phyloP scores from a whole-genome alignment of 768 basidiomycete genomes.

The Mrakia blollopis region DNA sequence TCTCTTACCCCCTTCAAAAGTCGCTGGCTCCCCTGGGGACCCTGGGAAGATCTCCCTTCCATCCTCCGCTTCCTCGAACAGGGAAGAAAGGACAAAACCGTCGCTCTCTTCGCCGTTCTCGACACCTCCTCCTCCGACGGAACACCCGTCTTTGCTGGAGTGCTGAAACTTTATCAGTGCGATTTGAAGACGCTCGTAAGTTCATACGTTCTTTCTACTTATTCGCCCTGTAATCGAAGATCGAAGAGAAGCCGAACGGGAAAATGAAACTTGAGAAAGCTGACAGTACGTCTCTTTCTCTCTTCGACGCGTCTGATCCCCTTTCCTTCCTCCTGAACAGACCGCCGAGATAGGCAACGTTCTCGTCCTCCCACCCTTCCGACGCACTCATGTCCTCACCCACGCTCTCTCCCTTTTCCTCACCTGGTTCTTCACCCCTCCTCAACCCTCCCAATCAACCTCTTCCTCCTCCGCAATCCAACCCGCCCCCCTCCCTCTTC shows the following conservation, averaged over 20 bases:
- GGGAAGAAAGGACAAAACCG: neutral
- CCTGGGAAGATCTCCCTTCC: neutral
- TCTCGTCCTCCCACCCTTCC: constrained; percentile 2
- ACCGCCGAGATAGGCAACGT: constrained; percentile 12
- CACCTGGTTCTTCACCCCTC: constrained; percentile 5
- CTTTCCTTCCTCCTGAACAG: neutral
- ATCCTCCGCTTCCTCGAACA: neutral
- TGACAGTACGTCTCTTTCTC: neutral
- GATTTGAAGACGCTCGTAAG: neutral
- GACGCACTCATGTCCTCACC: constrained; percentile 16
- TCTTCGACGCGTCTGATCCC: neutral
- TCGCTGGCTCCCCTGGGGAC: constrained; percentile 6
- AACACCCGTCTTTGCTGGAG: constrained; percentile 2
- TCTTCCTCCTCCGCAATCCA: no score
- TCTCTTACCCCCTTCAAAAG: neutral
- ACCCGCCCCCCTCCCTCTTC: neutral
- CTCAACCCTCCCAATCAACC: no score
- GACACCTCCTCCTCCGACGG: neutral
- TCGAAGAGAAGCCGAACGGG: neutral
- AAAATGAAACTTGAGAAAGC: neutral
- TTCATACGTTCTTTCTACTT: neutral
- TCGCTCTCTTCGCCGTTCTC: neutral
- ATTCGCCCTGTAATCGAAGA: neutral
- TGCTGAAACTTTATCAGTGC: neutral
- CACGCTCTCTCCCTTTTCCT: constrained; percentile 14